Evolutionary conservation across 805 yeast species (phyloP).

Genomic region (Nakazawaea laoshanensis): DNA sequence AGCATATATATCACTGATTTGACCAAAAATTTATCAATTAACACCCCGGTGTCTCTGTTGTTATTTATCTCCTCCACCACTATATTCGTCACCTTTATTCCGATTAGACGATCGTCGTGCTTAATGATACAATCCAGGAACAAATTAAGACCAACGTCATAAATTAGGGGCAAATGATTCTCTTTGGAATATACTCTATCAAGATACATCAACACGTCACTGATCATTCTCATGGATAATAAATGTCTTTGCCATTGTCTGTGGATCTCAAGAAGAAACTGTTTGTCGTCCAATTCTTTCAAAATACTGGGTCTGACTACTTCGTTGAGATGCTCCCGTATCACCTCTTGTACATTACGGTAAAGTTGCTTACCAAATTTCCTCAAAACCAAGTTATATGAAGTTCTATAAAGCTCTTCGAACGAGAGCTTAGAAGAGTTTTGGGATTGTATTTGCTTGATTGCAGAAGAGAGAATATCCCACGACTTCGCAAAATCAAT

Average conservation of each 20-base stretch:
- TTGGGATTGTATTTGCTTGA: conserved; percentile 60
- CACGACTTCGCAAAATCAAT: conserved; percentile 62
- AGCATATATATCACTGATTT: conserved; percentile 62
- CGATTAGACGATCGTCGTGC: conserved; percentile 39
- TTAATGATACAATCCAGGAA: conserved; percentile 57
- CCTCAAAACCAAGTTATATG: conserved; percentile 66
- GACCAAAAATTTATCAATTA: conserved; percentile 49
- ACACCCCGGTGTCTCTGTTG: conserved; percentile 44
- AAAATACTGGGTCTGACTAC: conserved; percentile 15
- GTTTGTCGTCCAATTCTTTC: conserved; percentile 12
- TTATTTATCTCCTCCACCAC: conserved; percentile 48
- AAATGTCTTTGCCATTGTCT: conserved; percentile 66
- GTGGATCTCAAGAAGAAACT: conserved; percentile 24
- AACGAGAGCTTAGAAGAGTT: conserved; percentile 70
- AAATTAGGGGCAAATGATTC: conserved; percentile 48
- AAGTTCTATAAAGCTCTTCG: conserved; percentile 73
- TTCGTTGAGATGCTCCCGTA: conserved; percentile 36
- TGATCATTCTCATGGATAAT: conserved; percentile 64
- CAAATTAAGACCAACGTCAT: conserved; percentile 64
- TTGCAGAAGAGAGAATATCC: conserved; percentile 57
- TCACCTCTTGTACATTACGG: conserved; percentile 43
- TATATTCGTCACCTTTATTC: conserved; percentile 36
- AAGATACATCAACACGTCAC: conserved; percentile 80
- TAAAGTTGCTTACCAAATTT: conserved; percentile 62
- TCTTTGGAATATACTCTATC: conserved; percentile 81